Percentiles rank a stretch among this genome's conserved stretches.
Conservation (phyloP, 306 rosid species). For the Cyclanthera cordifolia region DNA sequence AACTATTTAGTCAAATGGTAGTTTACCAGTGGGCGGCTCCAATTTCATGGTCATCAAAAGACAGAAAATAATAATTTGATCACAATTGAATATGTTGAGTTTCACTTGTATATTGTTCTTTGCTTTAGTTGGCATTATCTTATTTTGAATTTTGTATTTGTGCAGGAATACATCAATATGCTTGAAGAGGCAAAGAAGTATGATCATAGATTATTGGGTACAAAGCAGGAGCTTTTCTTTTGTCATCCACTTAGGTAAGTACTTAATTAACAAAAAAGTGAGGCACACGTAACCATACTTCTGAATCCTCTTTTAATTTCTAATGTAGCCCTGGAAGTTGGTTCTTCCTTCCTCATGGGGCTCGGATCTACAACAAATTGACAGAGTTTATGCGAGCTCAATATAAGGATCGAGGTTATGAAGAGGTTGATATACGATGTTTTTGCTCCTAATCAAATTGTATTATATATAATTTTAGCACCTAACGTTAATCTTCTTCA, state of each 20-base stretch:
- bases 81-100: background rate
- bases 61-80: background rate
- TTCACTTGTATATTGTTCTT: background rate
- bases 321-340: constrained; percentile 85
- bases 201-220: constrained; percentile 82
- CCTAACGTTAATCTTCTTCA: constrained; percentile 9
- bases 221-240: constrained; percentile 78
- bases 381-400: constrained; percentile 61
- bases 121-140: constrained; percentile 14
- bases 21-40: no score
- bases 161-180: constrained; percentile 46
- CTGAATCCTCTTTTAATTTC: constrained; percentile 3
- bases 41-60: no score
- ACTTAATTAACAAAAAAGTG: background rate
- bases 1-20: no score
- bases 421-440: constrained; percentile 48
- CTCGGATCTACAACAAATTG: constrained; percentile 69
- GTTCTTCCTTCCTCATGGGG: constrained; percentile 88
- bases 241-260: constrained; percentile 78
- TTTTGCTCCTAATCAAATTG: constrained; percentile 8
- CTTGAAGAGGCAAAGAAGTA: constrained; percentile 92
- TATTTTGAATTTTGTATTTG: constrained; percentile 7
- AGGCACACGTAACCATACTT: background rate
- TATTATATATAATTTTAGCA: background rate
- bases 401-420: constrained; percentile 78